These are phyloP conservation scores for Saccharomyces hybrid DNA, from an alignment of 1,139 yeast species.

Conservation along the genomic window DNA sequence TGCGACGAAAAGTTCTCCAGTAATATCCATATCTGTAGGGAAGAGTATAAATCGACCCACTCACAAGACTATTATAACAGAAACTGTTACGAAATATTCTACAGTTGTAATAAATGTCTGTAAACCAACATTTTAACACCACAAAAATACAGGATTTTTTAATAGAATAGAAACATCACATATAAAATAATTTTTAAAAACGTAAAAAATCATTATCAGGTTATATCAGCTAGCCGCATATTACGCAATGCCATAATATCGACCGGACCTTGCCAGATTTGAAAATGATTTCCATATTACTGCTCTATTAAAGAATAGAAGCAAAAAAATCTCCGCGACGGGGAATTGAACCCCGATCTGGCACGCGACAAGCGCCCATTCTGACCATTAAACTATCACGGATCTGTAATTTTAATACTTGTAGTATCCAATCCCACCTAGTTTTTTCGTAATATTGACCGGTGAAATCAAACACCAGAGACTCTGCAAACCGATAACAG, in stretches of 20 bases:
- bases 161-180: neutral
- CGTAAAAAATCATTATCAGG: neutral
- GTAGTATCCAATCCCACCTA: too few species aligned
- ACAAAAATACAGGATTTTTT: neutral
- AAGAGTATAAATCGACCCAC: neutral
- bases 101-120: neutral
- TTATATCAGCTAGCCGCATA: neutral
- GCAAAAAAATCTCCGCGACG: slow-evolving; percentile 32
- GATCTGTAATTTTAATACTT: neutral
- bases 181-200: neutral
- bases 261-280: neutral
- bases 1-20: neutral
- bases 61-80: neutral
- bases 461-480: too few species aligned
- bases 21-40: neutral
- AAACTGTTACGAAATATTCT: neutral
- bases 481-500: too few species aligned
- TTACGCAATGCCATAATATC: neutral
- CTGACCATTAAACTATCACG: slow-evolving; percentile 34
- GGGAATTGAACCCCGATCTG: slow-evolving; percentile 36
- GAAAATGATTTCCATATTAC: neutral
- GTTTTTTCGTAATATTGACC: too few species aligned
- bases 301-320: neutral
- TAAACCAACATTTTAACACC: neutral
- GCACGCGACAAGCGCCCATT: slow-evolving; percentile 36